A percentile compares a stretch with the other conserved stretches of the same genome.
These are phyloP conservation scores for Aureobasidium sp. DNA, from an alignment of 2,329 filamentous ascomycete genomes.

Conservation along the genomic window DNA sequence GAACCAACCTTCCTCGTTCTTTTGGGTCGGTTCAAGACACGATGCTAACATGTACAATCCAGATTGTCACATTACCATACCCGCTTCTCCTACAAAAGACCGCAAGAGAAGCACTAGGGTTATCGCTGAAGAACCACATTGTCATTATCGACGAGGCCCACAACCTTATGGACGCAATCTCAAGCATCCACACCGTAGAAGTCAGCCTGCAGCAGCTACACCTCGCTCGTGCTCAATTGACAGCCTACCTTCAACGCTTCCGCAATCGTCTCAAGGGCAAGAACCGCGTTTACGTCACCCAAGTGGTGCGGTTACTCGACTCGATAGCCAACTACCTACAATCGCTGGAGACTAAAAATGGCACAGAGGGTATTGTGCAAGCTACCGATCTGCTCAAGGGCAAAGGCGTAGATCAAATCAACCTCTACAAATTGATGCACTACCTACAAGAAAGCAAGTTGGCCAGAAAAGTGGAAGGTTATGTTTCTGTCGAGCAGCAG, in stretches of 20 bases:
- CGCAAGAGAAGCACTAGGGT: conserved; percentile 76
- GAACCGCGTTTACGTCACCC: conserved; percentile 84
- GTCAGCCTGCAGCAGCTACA: conserved; percentile 66
- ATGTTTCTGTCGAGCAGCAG: conserved; percentile 49
- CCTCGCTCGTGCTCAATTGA: conserved; percentile 64
- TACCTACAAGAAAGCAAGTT: conserved; percentile 91
- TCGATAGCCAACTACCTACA: conserved; percentile 65
- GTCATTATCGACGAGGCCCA: conserved; percentile 98
- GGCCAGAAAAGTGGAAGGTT: conserved; percentile 89
- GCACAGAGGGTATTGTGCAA: conserved; percentile 46
- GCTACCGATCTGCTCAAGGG: conserved; percentile 64
- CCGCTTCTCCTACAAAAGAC: conserved; percentile 79
- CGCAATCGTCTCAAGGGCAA: conserved; percentile 81
- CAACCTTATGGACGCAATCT: conserved; percentile 92
- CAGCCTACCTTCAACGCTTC: conserved; percentile 77
- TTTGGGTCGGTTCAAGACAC: too few species aligned
- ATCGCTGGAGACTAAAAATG: conserved; percentile 32
- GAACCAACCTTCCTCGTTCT: background rate
- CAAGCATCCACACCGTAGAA: conserved; percentile 73
- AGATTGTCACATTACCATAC: conserved; percentile 87
- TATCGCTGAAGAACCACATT: conserved; percentile 78
- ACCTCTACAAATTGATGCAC: conserved; percentile 76
- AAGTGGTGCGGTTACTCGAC: conserved; percentile 74
- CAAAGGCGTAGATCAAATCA: conserved; percentile 91
- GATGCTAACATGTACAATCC: background rate